A percentile compares a stretch with the other conserved stretches of the same genome.
phyloP scores from a whole-genome alignment of 331 rosid genomes.

The Telfairia occidentalis region DNA sequence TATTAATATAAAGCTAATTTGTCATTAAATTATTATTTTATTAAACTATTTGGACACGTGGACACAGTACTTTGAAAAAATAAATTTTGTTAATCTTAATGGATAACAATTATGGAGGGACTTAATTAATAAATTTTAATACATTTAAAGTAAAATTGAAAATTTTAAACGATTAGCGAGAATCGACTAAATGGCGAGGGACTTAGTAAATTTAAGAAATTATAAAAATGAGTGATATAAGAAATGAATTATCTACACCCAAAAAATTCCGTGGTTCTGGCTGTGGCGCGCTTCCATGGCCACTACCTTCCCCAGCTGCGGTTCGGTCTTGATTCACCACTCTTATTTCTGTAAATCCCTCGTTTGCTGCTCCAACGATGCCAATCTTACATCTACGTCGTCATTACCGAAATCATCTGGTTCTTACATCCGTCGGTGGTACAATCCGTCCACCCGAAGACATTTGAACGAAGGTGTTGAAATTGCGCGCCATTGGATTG shows the following conservation, averaged over 20 bases:
- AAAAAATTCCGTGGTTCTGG: neutral
- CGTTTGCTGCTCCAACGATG: constrained; percentile 16
- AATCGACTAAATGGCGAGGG: no score
- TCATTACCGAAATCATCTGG: constrained; percentile 20
- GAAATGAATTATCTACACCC: neutral
- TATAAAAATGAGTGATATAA: neutral
- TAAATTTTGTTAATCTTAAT: no score
- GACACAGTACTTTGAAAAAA: no score
- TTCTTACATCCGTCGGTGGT: constrained; percentile 27
- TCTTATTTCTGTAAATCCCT: constrained; percentile 17
- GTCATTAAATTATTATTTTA: no score
- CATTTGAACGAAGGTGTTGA: constrained; percentile 17
- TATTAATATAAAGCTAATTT: no score
- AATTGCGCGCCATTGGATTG: constrained; percentile 56
- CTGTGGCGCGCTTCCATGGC: constrained; percentile 16
- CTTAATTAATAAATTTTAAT: no score
- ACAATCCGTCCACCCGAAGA: constrained; percentile 23
- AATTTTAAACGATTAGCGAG: no score
- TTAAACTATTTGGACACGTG: no score
- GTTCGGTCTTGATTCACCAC: constrained; percentile 13
- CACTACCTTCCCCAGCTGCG: constrained; percentile 9
- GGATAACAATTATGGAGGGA: no score
- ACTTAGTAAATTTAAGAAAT: no score
- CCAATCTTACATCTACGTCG: constrained; percentile 15
- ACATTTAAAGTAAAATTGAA: no score